Percentiles rank a stretch among this genome's conserved stretches.
Evolutionary conservation across 2,329 filamentous ascomycete species (phyloP).

Genomic region (Microdochium trichocladiopsis): DNA sequence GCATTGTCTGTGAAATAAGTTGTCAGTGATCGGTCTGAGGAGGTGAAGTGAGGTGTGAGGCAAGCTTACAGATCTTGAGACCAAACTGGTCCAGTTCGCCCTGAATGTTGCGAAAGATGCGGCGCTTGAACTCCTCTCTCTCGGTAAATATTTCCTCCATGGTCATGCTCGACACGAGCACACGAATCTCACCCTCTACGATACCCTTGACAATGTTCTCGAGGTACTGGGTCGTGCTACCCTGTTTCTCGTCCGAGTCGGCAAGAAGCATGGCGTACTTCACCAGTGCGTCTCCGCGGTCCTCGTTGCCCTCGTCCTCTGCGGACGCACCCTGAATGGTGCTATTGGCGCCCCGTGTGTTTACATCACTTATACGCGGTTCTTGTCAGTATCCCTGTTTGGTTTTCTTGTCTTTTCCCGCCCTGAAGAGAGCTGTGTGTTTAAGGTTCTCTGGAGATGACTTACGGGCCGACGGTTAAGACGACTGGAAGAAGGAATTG

Average conservation of each 20-base stretch:
- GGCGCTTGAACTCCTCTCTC: constrained; percentile 68
- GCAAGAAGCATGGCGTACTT: constrained; percentile 80
- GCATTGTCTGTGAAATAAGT: constrained; percentile 39
- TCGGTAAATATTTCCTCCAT: constrained; percentile 86
- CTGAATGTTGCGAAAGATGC: constrained; percentile 70
- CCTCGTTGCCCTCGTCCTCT: constrained; percentile 22
- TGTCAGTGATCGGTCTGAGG: neutral
- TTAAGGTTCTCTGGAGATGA: constrained; percentile 4
- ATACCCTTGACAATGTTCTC: constrained; percentile 85
- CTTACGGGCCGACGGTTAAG: constrained; percentile 70
- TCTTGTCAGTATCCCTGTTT: no score
- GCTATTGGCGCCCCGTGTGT: constrained; percentile 42
- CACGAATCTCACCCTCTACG: constrained; percentile 81
- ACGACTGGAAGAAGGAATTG: constrained; percentile 77
- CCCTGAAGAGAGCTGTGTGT: no score
- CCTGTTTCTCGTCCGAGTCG: constrained; percentile 43
- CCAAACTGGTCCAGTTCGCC: constrained; percentile 76
- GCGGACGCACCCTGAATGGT: constrained; percentile 7
- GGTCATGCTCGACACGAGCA: constrained; percentile 81
- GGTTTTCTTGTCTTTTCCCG: no score
- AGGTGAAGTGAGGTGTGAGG: constrained; percentile 19
- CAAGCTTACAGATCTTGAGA: constrained; percentile 50
- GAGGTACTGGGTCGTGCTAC: constrained; percentile 49
- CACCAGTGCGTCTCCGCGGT: constrained; percentile 56
- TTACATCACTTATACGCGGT: constrained; percentile 49